Conservation (phyloP, 768 basidiomycete species). For the Xerocomellus chrysenteron region DNA sequence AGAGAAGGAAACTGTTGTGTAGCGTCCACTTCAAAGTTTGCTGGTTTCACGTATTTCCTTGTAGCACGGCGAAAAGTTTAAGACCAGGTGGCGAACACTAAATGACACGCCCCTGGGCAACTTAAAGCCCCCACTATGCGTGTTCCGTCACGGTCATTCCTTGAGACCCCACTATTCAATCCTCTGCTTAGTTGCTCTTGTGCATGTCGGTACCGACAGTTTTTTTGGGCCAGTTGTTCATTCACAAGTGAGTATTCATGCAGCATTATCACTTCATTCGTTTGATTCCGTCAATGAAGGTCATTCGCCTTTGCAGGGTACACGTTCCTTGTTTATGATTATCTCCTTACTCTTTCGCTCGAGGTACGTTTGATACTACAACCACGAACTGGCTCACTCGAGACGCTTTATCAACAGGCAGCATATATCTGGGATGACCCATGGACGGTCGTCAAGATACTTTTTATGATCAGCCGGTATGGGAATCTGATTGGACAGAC, state of each 20-base stretch:
- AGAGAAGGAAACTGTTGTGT: no score
- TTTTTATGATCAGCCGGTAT: conserved; percentile 21
- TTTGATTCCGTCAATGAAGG: conserved; percentile 2
- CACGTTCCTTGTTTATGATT: conserved; percentile 26
- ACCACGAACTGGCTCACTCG: no score
- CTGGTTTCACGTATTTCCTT: no score
- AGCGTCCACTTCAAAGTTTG: no score
- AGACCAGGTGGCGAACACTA: no score
- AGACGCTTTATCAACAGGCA: conserved; percentile 9
- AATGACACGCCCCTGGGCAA: no score
- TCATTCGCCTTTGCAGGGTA: conserved; percentile 14
- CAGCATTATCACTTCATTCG: neutral
- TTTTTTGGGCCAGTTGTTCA: conserved; percentile 9
- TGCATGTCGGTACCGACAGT: neutral
- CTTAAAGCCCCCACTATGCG: no score
- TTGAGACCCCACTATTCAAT: neutral
- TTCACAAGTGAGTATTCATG: conserved; percentile 17
- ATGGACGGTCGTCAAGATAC: conserved; percentile 13
- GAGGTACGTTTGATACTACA: conserved; percentile 17
- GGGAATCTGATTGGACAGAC: conserved; percentile 20
- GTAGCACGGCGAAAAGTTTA: no score
- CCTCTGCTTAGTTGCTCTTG: neutral
- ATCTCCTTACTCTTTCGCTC: conserved; percentile 25
- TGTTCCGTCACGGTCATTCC: no score
- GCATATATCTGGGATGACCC: conserved; percentile 17